Evolutionary conservation across 257 asterid species (phyloP), one percentile per base, ranked within the genome.

Genomic region (Anisodus acutangulus): DNA sequence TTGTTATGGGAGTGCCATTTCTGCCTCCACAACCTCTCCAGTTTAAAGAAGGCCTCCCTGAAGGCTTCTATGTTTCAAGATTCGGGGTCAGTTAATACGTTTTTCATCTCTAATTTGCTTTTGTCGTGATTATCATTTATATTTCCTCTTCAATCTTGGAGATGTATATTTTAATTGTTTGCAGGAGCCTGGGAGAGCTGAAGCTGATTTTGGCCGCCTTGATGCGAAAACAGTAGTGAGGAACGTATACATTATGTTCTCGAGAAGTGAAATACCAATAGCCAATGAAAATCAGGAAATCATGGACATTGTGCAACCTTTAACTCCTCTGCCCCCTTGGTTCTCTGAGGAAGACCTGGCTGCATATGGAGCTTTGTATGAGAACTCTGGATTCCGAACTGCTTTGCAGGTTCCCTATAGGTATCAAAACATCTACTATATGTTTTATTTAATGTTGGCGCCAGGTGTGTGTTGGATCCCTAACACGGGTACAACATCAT

Each of bases 11-110:
- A 17, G 86, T 89, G 26, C 97, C 98, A 2, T 91, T 91, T 87
- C 67, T 78, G 63, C 89, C 91, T 89, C 37, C 94, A 91, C 1
- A 82, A 82, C 10, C 88, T 89, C 51, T 85, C 86, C 63, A 31
- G 78, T 4, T 41, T 59, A 63, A 84, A 49, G 19, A 35, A 22
- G 81, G 43, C 54, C 93, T 94, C 49, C 97, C 98, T 0, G 93
- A 93, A 87, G 98, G 98, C 37, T 94, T 92, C 90, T 94, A 94
- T 69, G 63, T 92, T 39, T 71, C 80, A n/a, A 91, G 98, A 93
- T 94, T 97, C 95, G 83, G 80, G 94, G 97, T 93, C 82, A 5
- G 51, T 76, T 49, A 68, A 70, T 70, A 43, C 4, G 4, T 26
- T 22, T 76, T 49, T 1, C 0, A 22, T 51, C 15, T 76, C 47